Conservation (phyloP, 1,284 basidiomycete genomes). For the Tetrapyrgos nigripes region DNA sequence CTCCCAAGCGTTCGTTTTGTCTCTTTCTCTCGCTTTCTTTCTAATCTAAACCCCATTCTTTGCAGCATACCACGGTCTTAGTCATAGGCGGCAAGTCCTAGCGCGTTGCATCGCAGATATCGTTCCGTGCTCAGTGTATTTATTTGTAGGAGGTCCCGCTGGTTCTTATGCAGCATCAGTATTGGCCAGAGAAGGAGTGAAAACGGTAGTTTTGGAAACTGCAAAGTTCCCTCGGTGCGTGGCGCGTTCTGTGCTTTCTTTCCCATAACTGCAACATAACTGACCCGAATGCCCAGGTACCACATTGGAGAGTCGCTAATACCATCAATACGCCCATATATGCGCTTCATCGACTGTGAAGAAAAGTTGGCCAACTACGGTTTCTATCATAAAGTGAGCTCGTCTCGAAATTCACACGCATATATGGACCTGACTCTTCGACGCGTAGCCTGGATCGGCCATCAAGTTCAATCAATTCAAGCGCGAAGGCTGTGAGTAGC, state of each 20-base stretch:
- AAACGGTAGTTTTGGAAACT: conserved; percentile 72
- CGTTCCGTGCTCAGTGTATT: conserved; percentile 21
- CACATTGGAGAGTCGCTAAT: conserved; percentile 72
- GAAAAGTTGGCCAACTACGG: conserved; percentile 55
- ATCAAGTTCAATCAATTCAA: conserved; percentile 72
- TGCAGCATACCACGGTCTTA: conserved; percentile 41
- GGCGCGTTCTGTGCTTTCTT: background rate
- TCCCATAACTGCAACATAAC: too few relatives aligned
- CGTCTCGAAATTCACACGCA: background rate
- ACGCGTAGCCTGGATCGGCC: conserved; percentile 59
- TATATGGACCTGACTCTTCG: conserved; percentile 10
- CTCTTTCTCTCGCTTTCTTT: too few relatives aligned
- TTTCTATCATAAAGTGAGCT: conserved; percentile 59
- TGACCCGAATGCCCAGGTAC: conserved; percentile 47
- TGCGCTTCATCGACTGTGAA: conserved; percentile 66
- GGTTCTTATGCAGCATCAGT: conserved; percentile 74
- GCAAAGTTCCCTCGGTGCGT: conserved; percentile 69
- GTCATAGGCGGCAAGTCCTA: conserved; percentile 53
- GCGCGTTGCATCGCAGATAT: background rate
- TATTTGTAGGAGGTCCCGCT: conserved; percentile 56
- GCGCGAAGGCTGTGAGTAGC: conserved; percentile 66
- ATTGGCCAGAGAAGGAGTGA: conserved; percentile 72
- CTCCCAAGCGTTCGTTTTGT: too few relatives aligned
- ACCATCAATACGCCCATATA: conserved; percentile 64
- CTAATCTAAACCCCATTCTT: too few relatives aligned